Evolutionary conservation across 108 stramenopile species (phyloP).

Genomic region (Cyclotella choctawhatcheeana): DNA sequence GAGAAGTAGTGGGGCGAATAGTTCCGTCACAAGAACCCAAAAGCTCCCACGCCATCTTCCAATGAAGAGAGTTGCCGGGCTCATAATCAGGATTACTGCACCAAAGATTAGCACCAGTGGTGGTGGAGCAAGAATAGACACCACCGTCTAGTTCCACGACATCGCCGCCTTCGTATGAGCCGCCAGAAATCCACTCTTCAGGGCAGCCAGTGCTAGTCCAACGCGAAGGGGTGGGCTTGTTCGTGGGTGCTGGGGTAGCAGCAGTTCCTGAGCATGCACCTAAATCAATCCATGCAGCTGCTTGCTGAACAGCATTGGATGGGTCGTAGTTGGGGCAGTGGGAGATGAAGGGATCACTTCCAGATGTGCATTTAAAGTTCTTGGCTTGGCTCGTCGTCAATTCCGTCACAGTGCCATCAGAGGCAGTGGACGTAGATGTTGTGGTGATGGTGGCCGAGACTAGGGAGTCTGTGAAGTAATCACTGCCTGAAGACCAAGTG

Average conservation of each 20-base stretch:
- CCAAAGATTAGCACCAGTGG: background rate
- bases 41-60: slow-evolving; percentile 14
- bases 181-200: background rate
- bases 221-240: background rate
- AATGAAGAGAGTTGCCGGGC: slow-evolving; percentile 4
- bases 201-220: slow-evolving; percentile 14
- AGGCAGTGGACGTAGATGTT: background rate
- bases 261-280: slow-evolving; percentile 6
- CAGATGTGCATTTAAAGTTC: slow-evolving; percentile 21
- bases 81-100: slow-evolving; percentile 5
- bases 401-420: too few relatives aligned
- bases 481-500: background rate
- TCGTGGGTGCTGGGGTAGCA: background rate
- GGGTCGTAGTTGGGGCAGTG: slow-evolving; percentile 17
- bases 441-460: slow-evolving; percentile 1
- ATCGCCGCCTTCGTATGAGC: background rate
- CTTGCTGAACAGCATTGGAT: background rate
- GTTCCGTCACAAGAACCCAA: slow-evolving; percentile 11
- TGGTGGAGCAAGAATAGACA: slow-evolving; percentile 4
- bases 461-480: background rate
- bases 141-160: background rate
- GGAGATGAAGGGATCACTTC: background rate
- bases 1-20: slow-evolving; percentile 17
- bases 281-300: slow-evolving; percentile 14
- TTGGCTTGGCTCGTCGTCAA: background rate